A percentile compares a stretch with the other conserved stretches of the same genome.
Evolutionary conservation across 1,284 basidiomycete species (phyloP).

Genomic region (Dichomitus squalens): DNA sequence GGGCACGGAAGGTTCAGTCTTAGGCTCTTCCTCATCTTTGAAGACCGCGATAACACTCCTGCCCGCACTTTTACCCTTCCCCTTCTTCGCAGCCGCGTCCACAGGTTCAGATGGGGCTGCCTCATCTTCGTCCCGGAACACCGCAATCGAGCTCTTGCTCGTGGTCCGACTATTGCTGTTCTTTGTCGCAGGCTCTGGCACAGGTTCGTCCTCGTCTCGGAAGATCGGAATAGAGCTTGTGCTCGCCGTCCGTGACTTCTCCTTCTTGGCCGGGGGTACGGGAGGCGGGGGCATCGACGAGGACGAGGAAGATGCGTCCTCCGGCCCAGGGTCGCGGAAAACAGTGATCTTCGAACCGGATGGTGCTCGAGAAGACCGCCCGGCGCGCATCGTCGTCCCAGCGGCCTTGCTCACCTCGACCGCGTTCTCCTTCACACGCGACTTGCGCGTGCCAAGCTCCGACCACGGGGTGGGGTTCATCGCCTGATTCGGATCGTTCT

Average conservation of each 20-base stretch:
- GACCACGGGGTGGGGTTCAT: conserved; percentile 52
- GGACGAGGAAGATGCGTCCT: conserved; percentile 9
- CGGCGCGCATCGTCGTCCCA: conserved; percentile 63
- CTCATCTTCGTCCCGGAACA: conserved; percentile 34
- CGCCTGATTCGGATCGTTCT: conserved; percentile 31
- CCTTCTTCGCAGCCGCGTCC: conserved; percentile 28
- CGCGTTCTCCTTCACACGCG: conserved; percentile 74
- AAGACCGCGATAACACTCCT: conserved; percentile 27
- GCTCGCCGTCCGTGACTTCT: conserved; percentile 20
- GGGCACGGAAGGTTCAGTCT: conserved; percentile 30
- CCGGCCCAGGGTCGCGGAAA: conserved; percentile 51
- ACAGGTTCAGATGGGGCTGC: conserved; percentile 34
- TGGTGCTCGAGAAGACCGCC: conserved; percentile 52
- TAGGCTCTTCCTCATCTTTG: conserved; percentile 29
- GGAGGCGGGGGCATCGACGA: conserved; percentile 31
- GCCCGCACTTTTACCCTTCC: conserved; percentile 22
- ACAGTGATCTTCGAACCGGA: conserved; percentile 54
- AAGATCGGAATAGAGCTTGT: conserved; percentile 49
- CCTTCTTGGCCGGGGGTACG: conserved; percentile 29
- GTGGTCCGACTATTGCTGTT: conserved; percentile 25
- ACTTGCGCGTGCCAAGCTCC: conserved; percentile 73
- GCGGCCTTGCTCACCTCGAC: conserved; percentile 65
- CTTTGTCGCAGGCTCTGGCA: conserved; percentile 31
- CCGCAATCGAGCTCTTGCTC: conserved; percentile 21
- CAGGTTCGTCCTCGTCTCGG: conserved; percentile 40